Conservation (phyloP, 1,139 yeast species). For the Geotrichum restrictum region DNA sequence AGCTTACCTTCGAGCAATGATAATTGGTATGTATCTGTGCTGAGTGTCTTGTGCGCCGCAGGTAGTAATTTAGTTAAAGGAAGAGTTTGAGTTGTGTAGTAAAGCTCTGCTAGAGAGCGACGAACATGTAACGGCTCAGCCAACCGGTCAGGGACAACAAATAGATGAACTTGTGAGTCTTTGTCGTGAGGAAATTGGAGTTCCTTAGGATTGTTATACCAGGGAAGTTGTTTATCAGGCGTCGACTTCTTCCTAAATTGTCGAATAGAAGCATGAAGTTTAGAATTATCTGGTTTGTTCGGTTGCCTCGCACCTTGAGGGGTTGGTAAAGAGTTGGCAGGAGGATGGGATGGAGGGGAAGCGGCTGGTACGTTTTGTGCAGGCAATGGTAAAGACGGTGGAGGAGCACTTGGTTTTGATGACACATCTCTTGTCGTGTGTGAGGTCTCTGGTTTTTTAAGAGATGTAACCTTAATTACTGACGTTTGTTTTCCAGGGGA, state of each 20-base stretch:
- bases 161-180: constrained; percentile 32
- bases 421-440: not conserved
- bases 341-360: not conserved
- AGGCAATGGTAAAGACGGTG: not conserved
- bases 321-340: not conserved
- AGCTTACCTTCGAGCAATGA: constrained; percentile 90
- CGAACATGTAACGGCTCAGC: constrained; percentile 37
- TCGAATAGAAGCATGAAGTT: constrained; percentile 15
- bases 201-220: constrained; percentile 23
- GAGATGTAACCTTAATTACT: not conserved
- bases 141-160: constrained; percentile 37
- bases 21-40: constrained; percentile 79
- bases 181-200: constrained; percentile 22
- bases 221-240: constrained; percentile 21
- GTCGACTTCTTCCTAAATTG: constrained; percentile 15
- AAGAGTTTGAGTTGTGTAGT: constrained; percentile 79
- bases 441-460: not conserved
- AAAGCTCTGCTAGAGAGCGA: constrained; percentile 72
- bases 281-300: not conserved
- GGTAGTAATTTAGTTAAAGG: constrained; percentile 80
- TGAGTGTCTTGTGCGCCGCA: constrained; percentile 76
- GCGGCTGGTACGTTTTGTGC: not conserved
- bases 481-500: not conserved
- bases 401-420: not conserved
- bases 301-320: constrained; percentile 1